Base-by-base conservation (phyloP, 78 protist genomes). In the Dictyostelium brefeldianum region DNA sequence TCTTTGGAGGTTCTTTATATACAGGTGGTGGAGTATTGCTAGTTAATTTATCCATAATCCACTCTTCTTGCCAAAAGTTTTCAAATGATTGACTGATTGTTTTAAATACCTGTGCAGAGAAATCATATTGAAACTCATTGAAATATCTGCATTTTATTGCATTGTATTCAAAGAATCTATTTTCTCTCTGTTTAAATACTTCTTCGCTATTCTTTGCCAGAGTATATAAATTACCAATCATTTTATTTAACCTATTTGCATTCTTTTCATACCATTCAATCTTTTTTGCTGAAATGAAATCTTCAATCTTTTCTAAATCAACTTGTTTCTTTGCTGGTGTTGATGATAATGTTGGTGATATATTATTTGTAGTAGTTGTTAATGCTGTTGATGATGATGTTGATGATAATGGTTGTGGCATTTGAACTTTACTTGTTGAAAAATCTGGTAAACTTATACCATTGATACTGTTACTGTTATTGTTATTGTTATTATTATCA, bases 41-140 rank as follows among this genome's bases (percentile, higher is more conserved):
- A 11, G 10, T 22, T 11, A 71, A 22, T 14, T 71, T 48, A 10
- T 51, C 62, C 1, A 69, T 17, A 8, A 71, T 29, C 91, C 91
- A 83, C 17, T 83, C 91, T 3, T 71, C 29, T 43, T 83, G 20
- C 91, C 91, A 83, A 54, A 20, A 83, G 5, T 83, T 81, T 36
- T 83, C 57, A 31, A 83, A 83, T 8, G 54, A 17, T 18, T 83
- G 80, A 5, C 29, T 65, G 7, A 83, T 56, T 5, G 74, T 53
- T 7, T 36, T 69, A 14, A 27, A 83, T 3, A 29, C 81, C 12
- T 69, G 27, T 36, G 22, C 36, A 8, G 73, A 81, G 17, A 43
- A 47, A 27, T 36, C 67, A 47, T 17, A 27, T 11, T 22, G 29
- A 27, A 67, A 20, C 0, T 69, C 51, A 18, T 50, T 81, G 20